These are phyloP conservation scores for Trichoderma orchidacearum DNA, from an alignment of 495 filamentous ascomycete genomes.

Conservation along the genomic window DNA sequence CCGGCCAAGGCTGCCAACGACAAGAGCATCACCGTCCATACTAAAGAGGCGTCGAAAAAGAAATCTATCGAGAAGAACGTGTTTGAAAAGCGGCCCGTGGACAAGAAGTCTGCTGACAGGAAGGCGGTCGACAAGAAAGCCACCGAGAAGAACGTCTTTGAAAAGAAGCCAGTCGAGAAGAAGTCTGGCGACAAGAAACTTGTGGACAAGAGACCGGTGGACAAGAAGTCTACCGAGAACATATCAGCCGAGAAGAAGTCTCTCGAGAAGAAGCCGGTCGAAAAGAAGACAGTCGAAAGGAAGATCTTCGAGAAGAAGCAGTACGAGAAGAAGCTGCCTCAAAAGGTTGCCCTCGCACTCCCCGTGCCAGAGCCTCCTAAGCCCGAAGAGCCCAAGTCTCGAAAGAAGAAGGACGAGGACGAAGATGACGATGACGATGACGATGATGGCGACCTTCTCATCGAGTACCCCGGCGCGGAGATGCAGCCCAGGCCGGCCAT, in stretches of 20 bases:
- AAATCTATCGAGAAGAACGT: constrained; percentile 7
- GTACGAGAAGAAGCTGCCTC: constrained; percentile 1
- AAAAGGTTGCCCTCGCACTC: background rate
- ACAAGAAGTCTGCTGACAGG: background rate
- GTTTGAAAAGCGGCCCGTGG: constrained; percentile 10
- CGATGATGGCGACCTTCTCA: constrained; percentile 29
- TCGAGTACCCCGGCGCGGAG: constrained; percentile 30
- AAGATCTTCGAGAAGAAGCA: background rate
- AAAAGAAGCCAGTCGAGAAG: background rate
- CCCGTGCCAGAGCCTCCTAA: constrained; percentile 1
- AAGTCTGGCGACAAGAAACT: background rate
- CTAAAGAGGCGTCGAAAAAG: constrained; percentile 14
- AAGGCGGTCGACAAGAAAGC: background rate
- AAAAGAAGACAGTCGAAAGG: background rate
- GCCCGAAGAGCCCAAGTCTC: constrained; percentile 9
- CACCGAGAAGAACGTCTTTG: background rate
- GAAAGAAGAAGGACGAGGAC: constrained; percentile 11
- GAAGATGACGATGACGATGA: constrained; percentile 24
- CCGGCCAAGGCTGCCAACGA: constrained; percentile 7
- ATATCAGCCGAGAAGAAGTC: background rate
- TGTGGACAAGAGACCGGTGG: background rate
- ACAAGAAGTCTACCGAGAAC: constrained; percentile 3
- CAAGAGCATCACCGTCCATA: background rate
- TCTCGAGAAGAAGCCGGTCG: background rate
- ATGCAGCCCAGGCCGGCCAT: constrained; percentile 8